Conservation (phyloP, 495 filamentous ascomycete genomes). For the Halenospora varia region DNA sequence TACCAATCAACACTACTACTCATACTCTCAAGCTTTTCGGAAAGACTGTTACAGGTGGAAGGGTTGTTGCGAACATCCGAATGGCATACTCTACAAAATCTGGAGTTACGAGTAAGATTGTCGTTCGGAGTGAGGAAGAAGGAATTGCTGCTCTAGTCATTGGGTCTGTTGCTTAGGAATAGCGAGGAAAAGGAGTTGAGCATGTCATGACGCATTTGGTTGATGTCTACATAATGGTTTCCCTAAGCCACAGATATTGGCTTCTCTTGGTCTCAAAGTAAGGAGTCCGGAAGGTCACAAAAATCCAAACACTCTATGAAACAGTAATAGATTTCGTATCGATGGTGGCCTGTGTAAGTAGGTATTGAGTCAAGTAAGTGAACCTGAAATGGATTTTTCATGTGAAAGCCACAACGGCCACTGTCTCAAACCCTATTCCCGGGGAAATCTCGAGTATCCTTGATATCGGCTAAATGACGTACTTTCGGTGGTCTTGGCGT, state of each 20-base stretch:
- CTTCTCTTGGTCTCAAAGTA: not conserved
- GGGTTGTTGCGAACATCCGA: conserved; percentile 79
- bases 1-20: conserved; percentile 80
- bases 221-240: conserved; percentile 15
- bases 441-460: not conserved
- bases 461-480: conserved; percentile 9
- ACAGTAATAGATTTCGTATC: not conserved
- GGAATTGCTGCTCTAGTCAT: conserved; percentile 82
- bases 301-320: not conserved
- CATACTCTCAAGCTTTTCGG: conserved; percentile 95
- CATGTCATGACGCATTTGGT: conserved; percentile 4
- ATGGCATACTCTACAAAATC: conserved; percentile 93
- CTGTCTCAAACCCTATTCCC: not conserved
- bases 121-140: conserved; percentile 86
- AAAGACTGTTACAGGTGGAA: conserved; percentile 88
- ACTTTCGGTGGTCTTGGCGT: conserved; percentile 10
- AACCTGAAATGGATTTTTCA: too few relatives aligned
- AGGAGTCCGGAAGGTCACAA: conserved; percentile 3
- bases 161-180: conserved; percentile 68
- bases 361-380: too few relatives aligned
- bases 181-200: conserved; percentile 19
- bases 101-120: conserved; percentile 92
- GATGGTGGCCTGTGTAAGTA: too few relatives aligned
- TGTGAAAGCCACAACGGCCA: too few relatives aligned
- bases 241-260: conserved; percentile 4